Conservation (phyloP, 2,329 filamentous ascomycete species). For the Fusarium tupiense region DNA sequence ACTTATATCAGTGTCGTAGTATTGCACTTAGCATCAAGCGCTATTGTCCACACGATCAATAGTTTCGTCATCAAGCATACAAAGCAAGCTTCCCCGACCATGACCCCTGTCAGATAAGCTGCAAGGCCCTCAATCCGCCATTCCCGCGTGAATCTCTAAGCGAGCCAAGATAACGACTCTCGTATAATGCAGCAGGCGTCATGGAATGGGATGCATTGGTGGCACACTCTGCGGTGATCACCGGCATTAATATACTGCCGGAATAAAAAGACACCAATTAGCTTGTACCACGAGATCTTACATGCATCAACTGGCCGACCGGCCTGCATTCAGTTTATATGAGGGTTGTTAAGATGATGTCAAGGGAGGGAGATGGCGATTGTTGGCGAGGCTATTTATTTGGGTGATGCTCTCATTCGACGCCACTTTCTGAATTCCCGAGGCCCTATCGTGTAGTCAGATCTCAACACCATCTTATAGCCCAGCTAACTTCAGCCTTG, state of each 20-base stretch:
- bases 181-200: not conserved
- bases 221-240: not conserved
- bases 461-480: not conserved
- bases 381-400: slow-evolving; percentile 10
- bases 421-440: slow-evolving; percentile 5
- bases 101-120: not conserved
- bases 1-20: not conserved
- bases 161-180: not conserved
- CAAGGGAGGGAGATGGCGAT: not conserved
- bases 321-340: not conserved
- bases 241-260: not conserved
- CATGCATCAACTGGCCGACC: not conserved
- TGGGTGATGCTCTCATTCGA: slow-evolving; percentile 1
- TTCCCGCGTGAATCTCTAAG: not conserved
- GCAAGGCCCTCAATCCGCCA: not conserved
- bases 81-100: not conserved
- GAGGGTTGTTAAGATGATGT: not conserved
- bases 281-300: slow-evolving; percentile 15
- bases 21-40: not conserved
- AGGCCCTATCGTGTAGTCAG: not conserved
- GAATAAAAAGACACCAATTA: not conserved
- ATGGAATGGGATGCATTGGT: not conserved
- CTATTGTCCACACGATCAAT: not conserved
- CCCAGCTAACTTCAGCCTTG: not conserved
- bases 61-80: slow-evolving; percentile 10